Evolutionary conservation across 2,329 filamentous ascomycete genomes (phyloP), one percentile per base, ranked within the genome.

Genomic region (Diaporthe citri): DNA sequence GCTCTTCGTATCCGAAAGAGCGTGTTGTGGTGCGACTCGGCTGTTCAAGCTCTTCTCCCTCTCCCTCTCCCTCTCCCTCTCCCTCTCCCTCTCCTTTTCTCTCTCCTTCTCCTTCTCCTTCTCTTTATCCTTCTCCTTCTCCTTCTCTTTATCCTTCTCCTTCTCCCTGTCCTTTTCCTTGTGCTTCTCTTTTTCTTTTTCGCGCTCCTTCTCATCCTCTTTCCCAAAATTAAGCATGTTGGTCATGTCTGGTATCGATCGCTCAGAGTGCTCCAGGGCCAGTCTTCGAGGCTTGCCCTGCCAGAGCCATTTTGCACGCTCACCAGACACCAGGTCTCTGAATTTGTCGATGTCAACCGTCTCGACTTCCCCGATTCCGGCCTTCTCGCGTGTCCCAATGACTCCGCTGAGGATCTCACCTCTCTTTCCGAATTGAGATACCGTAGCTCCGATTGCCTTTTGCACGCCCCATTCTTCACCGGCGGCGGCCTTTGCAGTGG

Each of bases 381-480:
- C 95, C 83, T 97, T 97, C 79, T 97, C 95, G 64, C 93, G 92
- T 36, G 94, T 92, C 52, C 93, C 94, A 8, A 98, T 95, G 88
- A 97, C 97, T n/a, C 95, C 96, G 87, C 97, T 95, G 62, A 98
- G 93, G 85, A 98, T 94, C 82, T 98, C 96, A 64, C 96, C 96
- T 71, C 96, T 93, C 82, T 98, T 98, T 20, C 97, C 95, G 52
- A 99, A 91, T 83, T 98, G 97, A 25, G 94, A 95, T 62, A 98
- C 94, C 0, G 96, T 98, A 4, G 95, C 97, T 82, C 98, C 98
- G 80, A 99, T 95, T 25, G 96, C 96, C 80, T 95, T 93, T 69
- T 95, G 94, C n/a, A 97, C 94, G 22, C 93, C 94, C 95, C 96
- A 98, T 3, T 93, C 94, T 81, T 98, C 95, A 46, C 95, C 93